Evolutionary conservation across 1,139 yeast genomes (phyloP), one percentile per base, ranked within the genome.

Genomic region (Lodderomyces theae): DNA sequence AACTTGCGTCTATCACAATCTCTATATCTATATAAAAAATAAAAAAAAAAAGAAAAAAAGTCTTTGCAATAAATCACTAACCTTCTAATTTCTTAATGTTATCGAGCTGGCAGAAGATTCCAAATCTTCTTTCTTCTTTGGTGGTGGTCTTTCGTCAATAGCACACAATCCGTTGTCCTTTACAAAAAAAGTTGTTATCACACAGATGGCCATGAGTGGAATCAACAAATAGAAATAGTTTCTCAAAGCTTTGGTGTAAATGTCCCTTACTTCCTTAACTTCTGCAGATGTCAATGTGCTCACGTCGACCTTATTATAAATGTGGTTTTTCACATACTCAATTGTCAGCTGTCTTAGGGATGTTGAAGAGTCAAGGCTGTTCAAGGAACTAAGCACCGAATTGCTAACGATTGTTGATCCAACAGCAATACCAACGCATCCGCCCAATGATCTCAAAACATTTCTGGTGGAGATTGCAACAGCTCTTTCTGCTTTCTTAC

Each of bases 401-500:
- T 56, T 56, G 40, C 59, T 54, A 7, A 60, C 56, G 24, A 56
- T 55, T 16, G 58, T 51, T 5, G 64, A 57, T 5, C 58, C 60
- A 34, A 56, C 40, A 4, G 64, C 61, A 23, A 56, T 57, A n/a
- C 66, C 66, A 13, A 59, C 52, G 1, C 82, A 72, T 19, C 80
- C 81, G 29, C 84, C 83, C 39, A 78, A 66, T 1, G 77, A 70
- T 44, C 83, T 56, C 37, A 75, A 48, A 9, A 77, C 73, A 48
- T 77, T 77, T 53, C 83, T 63, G 1, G 79, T 66, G 2, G 80
- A 68, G 8, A 77, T 77, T 8, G 77, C 77, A 10, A 77, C 79
- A 0, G 83, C 81, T 35, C 83, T 57, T 46, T 78, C 82, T 1
- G 73, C 62, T 38, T 67, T 68, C 30, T 54, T 61, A 7, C 79